Conservation (phyloP, 2,329 filamentous ascomycete genomes). For the Coniochaeta sp. region DNA sequence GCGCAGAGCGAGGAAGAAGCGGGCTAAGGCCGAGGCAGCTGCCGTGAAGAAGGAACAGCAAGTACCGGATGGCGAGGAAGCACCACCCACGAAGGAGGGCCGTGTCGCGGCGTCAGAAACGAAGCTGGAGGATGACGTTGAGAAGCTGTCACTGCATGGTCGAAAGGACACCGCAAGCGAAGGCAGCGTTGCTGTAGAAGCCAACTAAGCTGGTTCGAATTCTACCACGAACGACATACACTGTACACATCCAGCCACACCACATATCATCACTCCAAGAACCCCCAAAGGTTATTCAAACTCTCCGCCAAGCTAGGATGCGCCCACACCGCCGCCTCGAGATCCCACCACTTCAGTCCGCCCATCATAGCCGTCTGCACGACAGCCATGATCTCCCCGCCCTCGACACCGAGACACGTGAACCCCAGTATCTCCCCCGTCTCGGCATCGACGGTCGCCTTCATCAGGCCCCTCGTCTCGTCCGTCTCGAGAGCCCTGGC, state of each 20-base stretch:
- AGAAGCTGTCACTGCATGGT: neutral
- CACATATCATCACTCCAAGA: conserved; percentile 29
- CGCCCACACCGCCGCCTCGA: conserved; percentile 40
- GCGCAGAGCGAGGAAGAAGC: conserved; percentile 50
- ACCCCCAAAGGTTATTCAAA: conserved; percentile 43
- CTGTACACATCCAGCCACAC: no score
- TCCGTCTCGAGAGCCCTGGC: conserved; percentile 43
- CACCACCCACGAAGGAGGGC: neutral
- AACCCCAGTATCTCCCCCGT: conserved; percentile 41
- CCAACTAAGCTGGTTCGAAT: no score
- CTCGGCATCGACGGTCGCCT: conserved; percentile 40
- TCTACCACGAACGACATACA: no score
- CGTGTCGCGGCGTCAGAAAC: neutral
- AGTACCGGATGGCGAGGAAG: conserved; percentile 1
- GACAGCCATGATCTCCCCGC: conserved; percentile 45
- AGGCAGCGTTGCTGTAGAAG: no score
- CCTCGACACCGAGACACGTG: conserved; percentile 42
- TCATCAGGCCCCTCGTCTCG: conserved; percentile 45
- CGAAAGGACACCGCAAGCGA: no score
- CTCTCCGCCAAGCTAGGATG: conserved; percentile 44
- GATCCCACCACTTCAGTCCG: conserved; percentile 32
- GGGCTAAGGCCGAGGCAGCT: conserved; percentile 37
- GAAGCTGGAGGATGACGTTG: no score
- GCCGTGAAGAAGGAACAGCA: conserved; percentile 21
- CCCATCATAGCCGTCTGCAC: conserved; percentile 48